These are phyloP conservation scores for Mitragyna speciosa DNA, from an alignment of 257 asterid genomes.

Conservation along the genomic window DNA sequence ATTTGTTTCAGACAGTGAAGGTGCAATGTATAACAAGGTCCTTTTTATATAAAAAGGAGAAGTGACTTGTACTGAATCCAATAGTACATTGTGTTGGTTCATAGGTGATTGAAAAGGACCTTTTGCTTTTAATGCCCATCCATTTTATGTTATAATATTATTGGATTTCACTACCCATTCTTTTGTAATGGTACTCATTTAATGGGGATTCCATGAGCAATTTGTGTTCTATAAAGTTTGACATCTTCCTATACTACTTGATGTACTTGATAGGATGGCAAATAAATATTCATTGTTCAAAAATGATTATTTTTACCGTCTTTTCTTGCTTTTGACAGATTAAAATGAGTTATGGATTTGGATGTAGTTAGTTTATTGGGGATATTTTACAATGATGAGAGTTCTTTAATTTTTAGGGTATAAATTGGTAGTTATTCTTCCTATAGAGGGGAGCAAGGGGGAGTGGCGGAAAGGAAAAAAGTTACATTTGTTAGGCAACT, in stretches of 20 bases:
- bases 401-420: background rate
- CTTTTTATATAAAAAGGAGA: too few species aligned
- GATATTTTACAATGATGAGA: background rate
- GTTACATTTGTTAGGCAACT: background rate
- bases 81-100: background rate
- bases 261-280: background rate
- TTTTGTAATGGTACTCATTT: background rate
- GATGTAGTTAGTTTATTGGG: background rate
- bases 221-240: background rate
- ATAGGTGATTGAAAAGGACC: background rate
- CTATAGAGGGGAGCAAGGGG: background rate
- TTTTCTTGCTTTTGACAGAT: constrained; percentile 3
- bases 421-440: background rate
- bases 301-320: background rate
- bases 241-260: background rate
- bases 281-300: background rate
- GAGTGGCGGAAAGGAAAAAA: background rate
- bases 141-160: background rate
- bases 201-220: background rate
- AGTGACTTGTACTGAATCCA: background rate
- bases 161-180: background rate
- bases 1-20: background rate
- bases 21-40: too few species aligned
- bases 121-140: background rate
- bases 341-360: background rate